Evolutionary conservation across 2,329 filamentous ascomycete species (phyloP).

Genomic region (Talaromyces sp.): DNA sequence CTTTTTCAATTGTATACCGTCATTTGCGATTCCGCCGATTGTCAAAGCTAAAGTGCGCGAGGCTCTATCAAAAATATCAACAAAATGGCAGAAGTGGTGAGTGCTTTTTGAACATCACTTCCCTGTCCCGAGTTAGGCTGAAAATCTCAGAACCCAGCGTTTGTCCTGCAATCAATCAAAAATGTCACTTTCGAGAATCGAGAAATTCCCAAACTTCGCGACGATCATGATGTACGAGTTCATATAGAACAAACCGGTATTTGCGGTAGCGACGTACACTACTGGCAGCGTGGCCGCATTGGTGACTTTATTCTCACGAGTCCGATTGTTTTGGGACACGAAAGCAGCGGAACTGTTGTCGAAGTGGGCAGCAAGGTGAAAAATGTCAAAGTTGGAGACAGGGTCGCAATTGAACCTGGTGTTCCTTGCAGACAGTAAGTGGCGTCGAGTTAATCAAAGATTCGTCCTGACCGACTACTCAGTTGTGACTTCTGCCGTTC

Average conservation of each 20-base stretch:
- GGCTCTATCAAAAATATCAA: background rate
- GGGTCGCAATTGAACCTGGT: slow-evolving; percentile 46
- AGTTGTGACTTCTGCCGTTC: slow-evolving; percentile 38
- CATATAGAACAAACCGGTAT: slow-evolving; percentile 4
- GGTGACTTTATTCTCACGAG: background rate
- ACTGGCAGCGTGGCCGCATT: slow-evolving; percentile 1
- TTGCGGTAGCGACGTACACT: slow-evolving; percentile 1
- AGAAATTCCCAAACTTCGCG: background rate
- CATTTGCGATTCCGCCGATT: too few species aligned
- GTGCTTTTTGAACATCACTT: background rate
- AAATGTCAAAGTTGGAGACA: slow-evolving; percentile 39
- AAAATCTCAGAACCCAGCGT: background rate
- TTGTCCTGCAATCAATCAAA: background rate
- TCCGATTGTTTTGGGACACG: background rate
- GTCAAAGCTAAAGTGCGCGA: background rate
- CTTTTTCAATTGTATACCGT: background rate
- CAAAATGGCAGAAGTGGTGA: background rate
- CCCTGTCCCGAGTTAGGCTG: background rate
- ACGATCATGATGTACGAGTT: background rate
- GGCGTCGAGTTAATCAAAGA: background rate
- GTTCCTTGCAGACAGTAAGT: slow-evolving; percentile 31
- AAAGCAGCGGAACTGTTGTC: background rate
- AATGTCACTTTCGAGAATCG: background rate
- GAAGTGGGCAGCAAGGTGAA: slow-evolving; percentile 21
- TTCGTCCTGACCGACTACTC: background rate